Evolutionary conservation across 306 rosid genomes (phyloP).

Genomic region (Amphicarpaea edgeworthii): DNA sequence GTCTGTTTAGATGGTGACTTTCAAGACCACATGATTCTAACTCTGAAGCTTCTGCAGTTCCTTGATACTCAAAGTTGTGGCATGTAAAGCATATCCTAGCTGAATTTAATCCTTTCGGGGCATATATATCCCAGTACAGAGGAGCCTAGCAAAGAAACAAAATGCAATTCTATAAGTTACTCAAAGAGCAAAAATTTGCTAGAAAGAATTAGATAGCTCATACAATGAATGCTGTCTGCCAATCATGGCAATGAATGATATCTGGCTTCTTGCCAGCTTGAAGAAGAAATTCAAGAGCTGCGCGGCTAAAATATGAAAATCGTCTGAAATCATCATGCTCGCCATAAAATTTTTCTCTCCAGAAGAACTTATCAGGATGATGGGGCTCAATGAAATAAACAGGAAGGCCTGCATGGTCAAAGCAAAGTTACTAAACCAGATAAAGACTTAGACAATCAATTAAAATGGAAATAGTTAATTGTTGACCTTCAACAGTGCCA

Average conservation of each 20-base stretch:
- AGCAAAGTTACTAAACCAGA: slow-evolving; percentile 44
- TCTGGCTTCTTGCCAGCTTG: slow-evolving; percentile 96
- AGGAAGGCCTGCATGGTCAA: slow-evolving; percentile 80
- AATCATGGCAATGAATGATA: slow-evolving; percentile 98
- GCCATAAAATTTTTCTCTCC: slow-evolving; percentile 87
- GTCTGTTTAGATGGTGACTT: slow-evolving; percentile 66
- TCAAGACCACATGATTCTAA: slow-evolving; percentile 90
- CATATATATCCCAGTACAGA: slow-evolving; percentile 88
- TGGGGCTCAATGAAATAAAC: slow-evolving; percentile 96
- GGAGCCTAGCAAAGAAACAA: slow-evolving; percentile 78
- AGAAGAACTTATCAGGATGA: slow-evolving; percentile 86
- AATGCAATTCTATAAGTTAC: slow-evolving; percentile 20
- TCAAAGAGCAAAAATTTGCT: slow-evolving; percentile 30
- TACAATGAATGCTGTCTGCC: slow-evolving; percentile 99
- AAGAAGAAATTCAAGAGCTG: slow-evolving; percentile 91
- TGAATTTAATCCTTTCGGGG: slow-evolving; percentile 82
- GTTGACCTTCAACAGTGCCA: slow-evolving; percentile 87
- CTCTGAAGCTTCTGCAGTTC: slow-evolving; percentile 82
- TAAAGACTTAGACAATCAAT: slow-evolving; percentile 20
- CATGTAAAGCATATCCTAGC: slow-evolving; percentile 98
- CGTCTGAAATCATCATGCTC: slow-evolving; percentile 91
- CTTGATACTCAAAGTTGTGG: slow-evolving; percentile 99
- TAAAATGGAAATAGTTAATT: slow-evolving; percentile 39
- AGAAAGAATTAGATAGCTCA: slow-evolving; percentile 44
- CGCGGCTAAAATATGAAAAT: slow-evolving; percentile 93